A percentile compares a stretch with the other conserved stretches of the same genome.
These are phyloP conservation scores for Saccharomycopsis sp. DNA, from an alignment of 805 yeast genomes.

Conservation along the genomic window DNA sequence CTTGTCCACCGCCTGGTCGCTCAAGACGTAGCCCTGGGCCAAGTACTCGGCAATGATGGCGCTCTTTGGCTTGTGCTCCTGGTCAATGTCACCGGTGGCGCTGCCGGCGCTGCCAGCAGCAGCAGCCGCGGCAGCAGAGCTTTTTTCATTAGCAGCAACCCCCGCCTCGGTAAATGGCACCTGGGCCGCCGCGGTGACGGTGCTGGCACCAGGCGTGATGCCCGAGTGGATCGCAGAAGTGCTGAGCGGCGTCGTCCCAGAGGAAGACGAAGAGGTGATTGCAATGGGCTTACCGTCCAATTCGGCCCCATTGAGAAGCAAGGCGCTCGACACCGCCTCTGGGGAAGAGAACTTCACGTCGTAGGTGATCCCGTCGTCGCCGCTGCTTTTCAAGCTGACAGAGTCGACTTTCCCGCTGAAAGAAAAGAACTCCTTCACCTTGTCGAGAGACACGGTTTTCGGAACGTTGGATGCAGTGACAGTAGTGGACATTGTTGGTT, in stretches of 20 bases:
- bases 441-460: slow-evolving; percentile 36
- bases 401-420: slow-evolving; percentile 55
- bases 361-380: slow-evolving; percentile 27
- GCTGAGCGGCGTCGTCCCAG: slow-evolving; percentile 15
- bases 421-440: slow-evolving; percentile 57
- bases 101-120: slow-evolving; percentile 17
- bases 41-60: slow-evolving; percentile 70
- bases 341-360: slow-evolving; percentile 46
- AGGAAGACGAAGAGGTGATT: slow-evolving; percentile 22
- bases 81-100: slow-evolving; percentile 41
- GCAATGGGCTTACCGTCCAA: slow-evolving; percentile 47
- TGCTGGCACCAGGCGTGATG: slow-evolving; percentile 19
- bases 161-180: slow-evolving; percentile 20
- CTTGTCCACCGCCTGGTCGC: slow-evolving; percentile 51
- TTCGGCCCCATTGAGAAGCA: slow-evolving; percentile 65
- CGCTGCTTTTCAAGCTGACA: slow-evolving; percentile 26
- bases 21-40: slow-evolving; percentile 60
- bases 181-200: slow-evolving; percentile 20
- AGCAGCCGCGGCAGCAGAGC: slow-evolving; percentile 9
- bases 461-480: slow-evolving; percentile 53
- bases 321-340: slow-evolving; percentile 62
- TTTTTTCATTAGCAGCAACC: slow-evolving; percentile 20
- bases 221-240: slow-evolving; percentile 7
- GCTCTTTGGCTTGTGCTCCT: slow-evolving; percentile 70
- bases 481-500: slow-evolving; percentile 24